Evolutionary conservation across 306 rosid genomes (phyloP).

Genomic region (Dryas drummondii): DNA sequence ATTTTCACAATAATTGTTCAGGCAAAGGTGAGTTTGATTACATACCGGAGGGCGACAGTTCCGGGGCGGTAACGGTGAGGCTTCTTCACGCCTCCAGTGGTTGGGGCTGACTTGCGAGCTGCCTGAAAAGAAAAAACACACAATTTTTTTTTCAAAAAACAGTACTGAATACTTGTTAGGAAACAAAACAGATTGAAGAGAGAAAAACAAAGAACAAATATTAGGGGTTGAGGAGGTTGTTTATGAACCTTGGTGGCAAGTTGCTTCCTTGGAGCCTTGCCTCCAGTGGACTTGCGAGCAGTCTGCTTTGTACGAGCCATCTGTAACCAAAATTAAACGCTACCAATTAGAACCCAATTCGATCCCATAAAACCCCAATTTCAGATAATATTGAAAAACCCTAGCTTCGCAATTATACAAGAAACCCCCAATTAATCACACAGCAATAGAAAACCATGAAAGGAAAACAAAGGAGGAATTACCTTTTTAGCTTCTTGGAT

Average conservation of each 20-base stretch:
- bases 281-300: slow-evolving; percentile 46
- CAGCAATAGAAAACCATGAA: neutral
- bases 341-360: neutral
- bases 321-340: slow-evolving; percentile 20
- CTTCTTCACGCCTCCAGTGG: slow-evolving; percentile 56
- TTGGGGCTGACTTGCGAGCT: slow-evolving; percentile 50
- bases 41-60: slow-evolving; percentile 48
- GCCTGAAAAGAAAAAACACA: slow-evolving; percentile 31
- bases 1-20: no score
- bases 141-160: neutral
- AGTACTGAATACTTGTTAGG: neutral
- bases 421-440: neutral
- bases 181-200: neutral
- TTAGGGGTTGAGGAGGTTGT: neutral
- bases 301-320: slow-evolving; percentile 51
- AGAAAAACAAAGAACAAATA: neutral
- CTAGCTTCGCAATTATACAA: neutral
- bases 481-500: neutral
- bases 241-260: slow-evolving; percentile 36
- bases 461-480: neutral
- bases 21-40: neutral
- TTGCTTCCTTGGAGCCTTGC: slow-evolving; percentile 46
- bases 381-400: neutral
- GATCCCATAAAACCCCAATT: neutral
- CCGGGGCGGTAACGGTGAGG: slow-evolving; percentile 58